These are phyloP conservation scores for Pyricularia grisea DNA, from an alignment of 2,329 filamentous ascomycete species.

Conservation along the genomic window DNA sequence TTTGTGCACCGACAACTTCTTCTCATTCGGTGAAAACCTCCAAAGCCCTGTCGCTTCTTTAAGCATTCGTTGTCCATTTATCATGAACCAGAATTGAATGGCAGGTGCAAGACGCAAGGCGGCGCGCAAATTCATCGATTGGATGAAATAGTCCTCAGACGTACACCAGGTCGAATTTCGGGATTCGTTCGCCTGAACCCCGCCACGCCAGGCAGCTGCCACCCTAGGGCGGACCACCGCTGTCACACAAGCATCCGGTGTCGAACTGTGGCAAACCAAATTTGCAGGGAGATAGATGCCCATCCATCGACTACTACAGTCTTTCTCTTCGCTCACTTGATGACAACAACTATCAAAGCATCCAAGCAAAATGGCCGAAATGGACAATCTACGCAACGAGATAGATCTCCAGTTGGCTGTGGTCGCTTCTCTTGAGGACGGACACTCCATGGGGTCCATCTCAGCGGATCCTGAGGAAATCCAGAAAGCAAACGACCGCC, in stretches of 20 bases:
- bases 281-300: background rate
- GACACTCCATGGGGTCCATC: background rate
- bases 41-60: background rate
- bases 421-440: slow-evolving; percentile 28
- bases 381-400: slow-evolving; percentile 27
- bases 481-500: background rate
- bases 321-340: background rate
- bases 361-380: background rate
- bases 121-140: background rate
- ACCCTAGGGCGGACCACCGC: background rate
- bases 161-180: background rate
- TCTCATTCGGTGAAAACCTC: background rate
- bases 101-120: background rate
- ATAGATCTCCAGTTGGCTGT: slow-evolving; percentile 32
- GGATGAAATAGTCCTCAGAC: background rate
- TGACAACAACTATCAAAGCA: background rate
- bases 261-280: background rate
- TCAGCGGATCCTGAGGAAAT: background rate
- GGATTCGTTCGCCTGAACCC: background rate
- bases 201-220: background rate
- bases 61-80: background rate
- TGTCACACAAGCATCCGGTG: background rate
- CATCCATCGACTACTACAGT: background rate
- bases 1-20: background rate
- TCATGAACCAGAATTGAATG: background rate